Conservation (phyloP, 768 basidiomycete genomes). For the Leucogyrophana mollusca region DNA sequence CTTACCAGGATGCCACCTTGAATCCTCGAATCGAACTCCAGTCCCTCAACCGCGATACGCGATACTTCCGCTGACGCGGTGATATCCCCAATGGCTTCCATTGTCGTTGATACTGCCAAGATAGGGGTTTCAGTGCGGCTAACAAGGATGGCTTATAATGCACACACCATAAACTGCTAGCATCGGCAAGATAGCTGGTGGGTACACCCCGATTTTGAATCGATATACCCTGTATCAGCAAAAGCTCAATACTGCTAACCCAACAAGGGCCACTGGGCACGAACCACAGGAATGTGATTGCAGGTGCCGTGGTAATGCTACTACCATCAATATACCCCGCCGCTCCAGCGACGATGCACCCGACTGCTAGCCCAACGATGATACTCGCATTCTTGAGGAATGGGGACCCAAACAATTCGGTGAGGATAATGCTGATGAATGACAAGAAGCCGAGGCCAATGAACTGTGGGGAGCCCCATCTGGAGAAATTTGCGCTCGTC, state of each 20-base stretch:
- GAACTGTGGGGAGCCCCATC: conserved; percentile 82
- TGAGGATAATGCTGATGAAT: conserved; percentile 72
- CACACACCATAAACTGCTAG: conserved; percentile 55
- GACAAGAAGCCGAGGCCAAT: conserved; percentile 87
- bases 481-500: conserved; percentile 14
- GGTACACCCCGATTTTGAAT: conserved; percentile 76
- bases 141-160: too few species aligned
- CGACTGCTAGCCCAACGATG: conserved; percentile 71
- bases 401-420: conserved; percentile 81
- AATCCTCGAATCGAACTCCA: conserved; percentile 77
- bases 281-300: conserved; percentile 80
- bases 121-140: too few species aligned
- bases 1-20: conserved; percentile 77
- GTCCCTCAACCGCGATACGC: conserved; percentile 66
- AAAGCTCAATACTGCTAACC: background rate
- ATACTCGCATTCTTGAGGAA: conserved; percentile 82
- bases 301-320: conserved; percentile 64
- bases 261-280: conserved; percentile 2
- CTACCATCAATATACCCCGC: conserved; percentile 73
- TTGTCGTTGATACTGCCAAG: conserved; percentile 69
- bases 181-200: conserved; percentile 65
- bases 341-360: conserved; percentile 80
- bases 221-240: conserved; percentile 54
- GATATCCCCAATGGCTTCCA: conserved; percentile 87
- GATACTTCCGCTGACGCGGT: conserved; percentile 84